Conservation (phyloP, 1,139 yeast genomes). For the Geotrichum cucujoidarum region DNA sequence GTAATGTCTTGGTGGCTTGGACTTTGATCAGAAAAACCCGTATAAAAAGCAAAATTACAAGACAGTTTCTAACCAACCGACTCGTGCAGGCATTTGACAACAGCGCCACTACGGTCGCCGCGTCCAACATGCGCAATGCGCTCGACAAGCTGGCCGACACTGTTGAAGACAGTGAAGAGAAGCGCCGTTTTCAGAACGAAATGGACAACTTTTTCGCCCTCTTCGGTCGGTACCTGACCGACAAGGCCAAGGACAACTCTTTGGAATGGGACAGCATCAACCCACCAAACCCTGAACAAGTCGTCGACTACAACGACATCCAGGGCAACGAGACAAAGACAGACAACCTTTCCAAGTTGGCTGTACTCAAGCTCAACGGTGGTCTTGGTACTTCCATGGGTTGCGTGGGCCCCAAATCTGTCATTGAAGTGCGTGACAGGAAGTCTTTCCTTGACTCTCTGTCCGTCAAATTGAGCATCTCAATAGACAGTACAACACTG, state of each 20-base stretch:
- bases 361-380: conserved; percentile 94
- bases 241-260: conserved; percentile 79
- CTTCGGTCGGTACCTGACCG: conserved; percentile 85
- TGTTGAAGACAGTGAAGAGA: conserved; percentile 51
- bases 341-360: conserved; percentile 70
- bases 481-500: conserved; percentile 84
- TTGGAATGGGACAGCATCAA: conserved; percentile 94
- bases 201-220: conserved; percentile 93
- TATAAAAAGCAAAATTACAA: background rate
- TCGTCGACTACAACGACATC: conserved; percentile 59
- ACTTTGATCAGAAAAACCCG: background rate
- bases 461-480: conserved; percentile 96
- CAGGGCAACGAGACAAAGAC: conserved; percentile 38
- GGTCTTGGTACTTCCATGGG: conserved; percentile 99
- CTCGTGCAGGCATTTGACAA: conserved; percentile 69
- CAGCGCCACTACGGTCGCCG: conserved; percentile 93
- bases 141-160: conserved; percentile 84
- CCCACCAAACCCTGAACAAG: conserved; percentile 84
- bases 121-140: conserved; percentile 96
- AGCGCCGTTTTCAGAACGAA: conserved; percentile 72
- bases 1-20: background rate
- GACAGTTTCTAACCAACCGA: background rate
- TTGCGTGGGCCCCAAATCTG: conserved; percentile 97
- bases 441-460: conserved; percentile 91
- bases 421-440: conserved; percentile 97